Conservation (phyloP, 257 asterid genomes). For the Solanum piurae region DNA sequence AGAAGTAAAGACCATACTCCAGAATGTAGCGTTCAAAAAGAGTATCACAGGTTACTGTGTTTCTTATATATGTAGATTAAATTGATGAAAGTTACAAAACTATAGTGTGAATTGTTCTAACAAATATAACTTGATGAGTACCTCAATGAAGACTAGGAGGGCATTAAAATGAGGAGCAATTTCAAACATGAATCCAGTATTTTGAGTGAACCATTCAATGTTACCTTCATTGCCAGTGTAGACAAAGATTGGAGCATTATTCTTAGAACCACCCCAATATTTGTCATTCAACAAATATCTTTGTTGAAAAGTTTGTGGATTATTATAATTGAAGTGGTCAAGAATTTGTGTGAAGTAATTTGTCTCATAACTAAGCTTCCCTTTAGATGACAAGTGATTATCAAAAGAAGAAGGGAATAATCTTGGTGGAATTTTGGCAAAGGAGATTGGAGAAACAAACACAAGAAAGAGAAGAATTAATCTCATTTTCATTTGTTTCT, state of each 20-base stretch:
- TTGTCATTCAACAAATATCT: slow-evolving; percentile 53
- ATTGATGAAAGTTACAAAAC: not conserved
- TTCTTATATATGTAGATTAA: not conserved
- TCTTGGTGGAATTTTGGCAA: slow-evolving; percentile 7
- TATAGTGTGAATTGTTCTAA: not conserved
- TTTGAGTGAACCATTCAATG: slow-evolving; percentile 86
- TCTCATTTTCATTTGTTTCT: slow-evolving; percentile 17
- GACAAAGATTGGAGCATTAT: slow-evolving; percentile 69
- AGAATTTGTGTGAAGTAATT: slow-evolving; percentile 63
- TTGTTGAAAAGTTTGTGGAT: slow-evolving; percentile 71
- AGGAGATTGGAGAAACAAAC: slow-evolving; percentile 1
- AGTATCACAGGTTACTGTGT: no score
- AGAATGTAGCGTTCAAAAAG: no score
- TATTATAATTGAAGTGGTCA: slow-evolving; percentile 67
- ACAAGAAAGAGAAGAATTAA: not conserved
- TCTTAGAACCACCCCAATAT: slow-evolving; percentile 64
- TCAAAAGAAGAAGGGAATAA: slow-evolving; percentile 35
- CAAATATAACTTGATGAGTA: not conserved
- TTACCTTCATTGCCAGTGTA: slow-evolving; percentile 92
- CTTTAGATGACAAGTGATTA: not conserved
- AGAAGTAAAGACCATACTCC: not conserved
- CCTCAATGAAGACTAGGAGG: slow-evolving; percentile 84
- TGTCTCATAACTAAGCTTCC: slow-evolving; percentile 23
- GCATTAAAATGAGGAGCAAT: slow-evolving; percentile 61
- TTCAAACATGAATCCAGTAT: slow-evolving; percentile 90